Evolutionary conservation across 2,329 filamentous ascomycete genomes (phyloP), one percentile per base, ranked within the genome.

Genomic region (Sarocladium strictum): DNA sequence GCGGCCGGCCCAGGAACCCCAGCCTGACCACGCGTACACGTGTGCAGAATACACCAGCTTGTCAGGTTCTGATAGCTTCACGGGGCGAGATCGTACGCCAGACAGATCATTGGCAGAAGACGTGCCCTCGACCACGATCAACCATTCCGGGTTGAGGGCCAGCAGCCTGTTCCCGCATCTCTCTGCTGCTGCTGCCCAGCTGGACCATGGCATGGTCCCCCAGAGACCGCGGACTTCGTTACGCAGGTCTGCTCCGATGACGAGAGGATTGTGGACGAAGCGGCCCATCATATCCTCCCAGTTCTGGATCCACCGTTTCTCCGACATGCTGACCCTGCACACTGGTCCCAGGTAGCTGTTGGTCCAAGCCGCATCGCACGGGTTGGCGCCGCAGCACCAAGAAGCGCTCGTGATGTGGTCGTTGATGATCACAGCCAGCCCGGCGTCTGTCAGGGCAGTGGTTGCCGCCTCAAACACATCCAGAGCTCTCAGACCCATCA

Each of bases 11-110:
- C 74, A 64, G 60, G 77, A 81, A 35, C 84, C 83, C 85, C 85
- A 88, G 54, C 85, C 85, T 15, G 83, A 86, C 85, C 85, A 88
- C 29, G 76, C 73, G 65, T 88, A 87, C 21, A 87, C 83, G 65
- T 88, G 85, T 2, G 82, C 78, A 56, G 83, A 85, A 70, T 87
- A 88, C 29, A 88, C 84, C 24, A 87, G 73, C 23, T 76, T 73
- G 61, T 80, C 65, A 6, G 75, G 68, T 6, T 82, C 65, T 55
- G 80, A 76, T 45, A 87, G 76, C 47, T 69, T 66, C n/a, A 88
- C 71, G 2, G 84, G 84, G 14, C 83, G 76, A 15, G 66, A 63
- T 3, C 69, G 68, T 3, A 76, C 84, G 3, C 80, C 82, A 1
- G 75, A 74, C 29, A 87, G 72, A 67, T 87, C 83, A 67, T 87